Conservation (phyloP, 768 basidiomycete genomes). For the Fibroporia radiculosa region DNA sequence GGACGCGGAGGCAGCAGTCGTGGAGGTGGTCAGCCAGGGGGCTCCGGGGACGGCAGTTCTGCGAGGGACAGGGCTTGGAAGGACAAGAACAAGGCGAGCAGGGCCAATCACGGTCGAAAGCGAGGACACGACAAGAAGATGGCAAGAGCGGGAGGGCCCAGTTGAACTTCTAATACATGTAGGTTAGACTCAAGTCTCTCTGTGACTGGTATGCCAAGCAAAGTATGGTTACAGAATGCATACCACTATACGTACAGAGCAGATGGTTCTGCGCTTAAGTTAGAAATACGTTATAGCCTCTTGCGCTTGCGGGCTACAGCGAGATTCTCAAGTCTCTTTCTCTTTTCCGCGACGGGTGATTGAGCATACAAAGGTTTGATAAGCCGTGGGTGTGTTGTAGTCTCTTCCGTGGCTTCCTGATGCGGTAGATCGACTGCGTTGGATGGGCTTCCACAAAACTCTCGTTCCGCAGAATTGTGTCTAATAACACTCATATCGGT, state of each 20-base stretch:
- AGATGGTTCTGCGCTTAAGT: not conserved
- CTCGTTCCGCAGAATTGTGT: no score
- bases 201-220: not conserved
- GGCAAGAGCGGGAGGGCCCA: constrained; percentile 46
- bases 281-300: constrained; percentile 6
- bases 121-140: constrained; percentile 89
- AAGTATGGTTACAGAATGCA: not conserved
- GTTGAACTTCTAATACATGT: constrained; percentile 7
- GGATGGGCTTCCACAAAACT: no score
- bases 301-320: constrained; percentile 20
- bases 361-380: constrained; percentile 17
- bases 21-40: constrained; percentile 29
- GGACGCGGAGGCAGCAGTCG: constrained; percentile 29
- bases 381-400: constrained; percentile 6
- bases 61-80: constrained; percentile 62
- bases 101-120: constrained; percentile 68
- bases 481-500: no score
- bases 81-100: constrained; percentile 69
- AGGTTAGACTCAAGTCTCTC: not conserved
- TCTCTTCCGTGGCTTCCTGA: not conserved
- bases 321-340: constrained; percentile 26
- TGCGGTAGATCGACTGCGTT: no score
- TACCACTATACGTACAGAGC: not conserved
- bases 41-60: constrained; percentile 29
- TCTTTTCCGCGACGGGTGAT: constrained; percentile 27